Conservation (phyloP, 495 filamentous ascomycete species). For the Rhypophila decipiens region DNA sequence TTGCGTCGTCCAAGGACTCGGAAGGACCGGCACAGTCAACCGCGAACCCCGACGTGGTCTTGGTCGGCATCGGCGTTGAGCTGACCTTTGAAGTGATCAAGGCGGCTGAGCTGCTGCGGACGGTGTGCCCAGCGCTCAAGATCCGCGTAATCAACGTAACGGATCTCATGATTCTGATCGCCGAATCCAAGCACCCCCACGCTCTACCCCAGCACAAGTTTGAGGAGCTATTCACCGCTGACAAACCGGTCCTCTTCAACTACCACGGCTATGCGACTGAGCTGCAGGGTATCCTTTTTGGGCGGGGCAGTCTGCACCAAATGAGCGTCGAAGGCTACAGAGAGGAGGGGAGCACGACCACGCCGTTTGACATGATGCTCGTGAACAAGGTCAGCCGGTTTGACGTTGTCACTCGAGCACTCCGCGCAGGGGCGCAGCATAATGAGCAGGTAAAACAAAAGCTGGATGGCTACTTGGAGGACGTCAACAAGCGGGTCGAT, state of each 20-base stretch:
- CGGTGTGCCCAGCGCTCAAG: conserved; percentile 46
- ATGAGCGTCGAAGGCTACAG: conserved; percentile 57
- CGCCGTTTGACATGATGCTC: conserved; percentile 71
- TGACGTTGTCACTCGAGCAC: conserved; percentile 54
- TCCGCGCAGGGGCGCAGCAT: conserved; percentile 20
- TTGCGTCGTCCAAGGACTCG: conserved; percentile 33
- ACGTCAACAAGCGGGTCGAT: conserved; percentile 44
- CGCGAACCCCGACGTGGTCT: conserved; percentile 56
- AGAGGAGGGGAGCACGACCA: conserved; percentile 68
- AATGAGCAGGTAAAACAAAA: conserved; percentile 47
- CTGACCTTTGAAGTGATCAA: conserved; percentile 65
- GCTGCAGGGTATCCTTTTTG: conserved; percentile 59
- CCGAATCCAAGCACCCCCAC: conserved; percentile 57
- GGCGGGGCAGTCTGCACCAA: conserved; percentile 43
- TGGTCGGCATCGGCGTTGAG: conserved; percentile 66
- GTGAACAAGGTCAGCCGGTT: conserved; percentile 57
- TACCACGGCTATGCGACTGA: conserved; percentile 65
- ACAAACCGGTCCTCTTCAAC: conserved; percentile 59
- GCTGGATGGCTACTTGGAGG: conserved; percentile 40
- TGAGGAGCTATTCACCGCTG: conserved; percentile 53
- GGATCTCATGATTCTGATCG: conserved; percentile 61
- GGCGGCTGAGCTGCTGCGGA: conserved; percentile 53
- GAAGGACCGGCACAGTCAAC: background rate
- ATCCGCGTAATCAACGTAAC: conserved; percentile 69
- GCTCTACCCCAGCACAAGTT: conserved; percentile 49